phyloP scores from a whole-genome alignment of 2,329 filamentous ascomycete genomes.

The Trematosphaeria pertusa region DNA sequence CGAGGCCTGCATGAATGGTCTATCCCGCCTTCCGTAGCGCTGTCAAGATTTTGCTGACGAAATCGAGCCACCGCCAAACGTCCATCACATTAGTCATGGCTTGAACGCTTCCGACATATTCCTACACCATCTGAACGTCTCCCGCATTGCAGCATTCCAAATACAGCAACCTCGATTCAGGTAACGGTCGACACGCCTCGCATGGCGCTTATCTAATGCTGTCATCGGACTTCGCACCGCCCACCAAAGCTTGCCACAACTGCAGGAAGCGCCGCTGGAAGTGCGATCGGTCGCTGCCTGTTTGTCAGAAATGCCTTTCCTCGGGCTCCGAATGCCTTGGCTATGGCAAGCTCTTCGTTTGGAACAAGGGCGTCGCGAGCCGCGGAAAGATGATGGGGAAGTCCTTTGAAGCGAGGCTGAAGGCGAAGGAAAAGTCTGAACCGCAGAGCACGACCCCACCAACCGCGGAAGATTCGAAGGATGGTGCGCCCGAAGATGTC shows the following conservation, averaged over 20 bases:
- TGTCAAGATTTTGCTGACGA: not conserved
- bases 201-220: conserved; percentile 44
- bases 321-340: conserved; percentile 66
- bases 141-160: no score
- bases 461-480: not conserved
- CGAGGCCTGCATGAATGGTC: conserved; percentile 21
- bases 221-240: conserved; percentile 34
- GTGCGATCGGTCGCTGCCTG: conserved; percentile 67
- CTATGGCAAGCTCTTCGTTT: conserved; percentile 67
- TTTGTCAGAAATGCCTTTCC: conserved; percentile 65
- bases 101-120: not conserved
- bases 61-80: not conserved
- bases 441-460: not conserved
- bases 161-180: no score
- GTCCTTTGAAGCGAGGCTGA: conserved; percentile 51
- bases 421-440: conserved; percentile 14
- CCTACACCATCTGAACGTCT: no score
- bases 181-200: conserved; percentile 36
- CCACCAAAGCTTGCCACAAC: conserved; percentile 63
- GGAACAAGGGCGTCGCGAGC: conserved; percentile 62
- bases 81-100: conserved; percentile 3
- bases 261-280: conserved; percentile 67
- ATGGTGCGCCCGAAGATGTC: not conserved
- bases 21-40: conserved; percentile 18
- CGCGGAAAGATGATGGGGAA: conserved; percentile 63